phyloP scores from a whole-genome alignment of 148 eudicot genomes.

The Spergularia bocconei region DNA sequence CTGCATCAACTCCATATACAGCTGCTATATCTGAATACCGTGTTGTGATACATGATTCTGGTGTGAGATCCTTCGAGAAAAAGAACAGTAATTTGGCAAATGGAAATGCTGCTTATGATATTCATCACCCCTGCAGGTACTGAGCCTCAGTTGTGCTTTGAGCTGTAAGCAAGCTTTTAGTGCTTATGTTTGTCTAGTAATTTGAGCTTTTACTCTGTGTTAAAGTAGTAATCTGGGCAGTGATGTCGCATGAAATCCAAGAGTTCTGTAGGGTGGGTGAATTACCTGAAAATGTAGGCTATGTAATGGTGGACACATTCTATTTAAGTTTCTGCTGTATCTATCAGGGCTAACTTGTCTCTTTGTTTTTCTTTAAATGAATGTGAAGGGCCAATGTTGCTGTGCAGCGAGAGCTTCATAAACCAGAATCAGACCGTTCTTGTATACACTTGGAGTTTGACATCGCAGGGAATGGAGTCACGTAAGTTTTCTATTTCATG shows the following conservation, averaged over 20 bases:
- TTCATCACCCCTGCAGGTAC: conserved; percentile 98
- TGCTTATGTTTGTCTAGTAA: background rate
- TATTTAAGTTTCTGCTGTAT: background rate
- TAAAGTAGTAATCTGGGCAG: background rate
- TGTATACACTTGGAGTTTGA: conserved; percentile 93
- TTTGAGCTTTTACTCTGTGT: background rate
- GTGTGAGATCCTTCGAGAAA: conserved; percentile 32
- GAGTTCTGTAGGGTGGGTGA: background rate
- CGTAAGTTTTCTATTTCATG: conserved; percentile 39
- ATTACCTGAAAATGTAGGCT: background rate
- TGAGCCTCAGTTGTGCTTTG: background rate
- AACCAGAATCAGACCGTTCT: conserved; percentile 80
- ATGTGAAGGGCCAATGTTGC: conserved; percentile 63
- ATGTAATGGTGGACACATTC: background rate
- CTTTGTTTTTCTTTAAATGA: conserved; percentile 5
- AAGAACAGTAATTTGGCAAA: conserved; percentile 37
- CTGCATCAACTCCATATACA: conserved; percentile 67
- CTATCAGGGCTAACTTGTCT: conserved; percentile 2
- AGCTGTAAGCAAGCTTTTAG: background rate
- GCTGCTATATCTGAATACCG: conserved; percentile 78
- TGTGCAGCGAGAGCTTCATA: conserved; percentile 76
- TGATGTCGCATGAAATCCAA: background rate
- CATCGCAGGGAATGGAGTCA: conserved; percentile 55
- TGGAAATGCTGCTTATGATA: conserved; percentile 64
- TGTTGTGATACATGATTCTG: conserved; percentile 56